Conservation (phyloP, 2,329 filamentous ascomycete genomes). For the Pseudocercospora eumusae region DNA sequence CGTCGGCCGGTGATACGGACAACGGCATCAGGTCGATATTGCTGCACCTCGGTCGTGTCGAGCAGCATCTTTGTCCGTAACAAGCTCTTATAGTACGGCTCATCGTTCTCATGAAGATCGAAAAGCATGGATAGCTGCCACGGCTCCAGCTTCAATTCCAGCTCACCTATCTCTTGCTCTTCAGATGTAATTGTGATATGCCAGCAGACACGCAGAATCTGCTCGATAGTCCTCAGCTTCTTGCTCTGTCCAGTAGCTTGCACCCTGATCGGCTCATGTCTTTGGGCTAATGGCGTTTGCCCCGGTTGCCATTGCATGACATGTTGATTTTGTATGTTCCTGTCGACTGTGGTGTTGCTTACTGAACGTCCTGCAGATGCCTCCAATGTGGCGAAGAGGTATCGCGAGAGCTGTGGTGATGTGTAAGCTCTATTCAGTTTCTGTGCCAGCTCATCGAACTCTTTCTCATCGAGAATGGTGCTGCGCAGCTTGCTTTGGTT, state of each 20-base stretch:
- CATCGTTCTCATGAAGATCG: conserved; percentile 20
- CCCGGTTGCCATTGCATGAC: conserved; percentile 31
- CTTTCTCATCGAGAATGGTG: conserved; percentile 28
- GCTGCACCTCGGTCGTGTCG: conserved; percentile 26
- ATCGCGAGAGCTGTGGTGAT: conserved; percentile 30
- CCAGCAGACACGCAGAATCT: conserved; percentile 37
- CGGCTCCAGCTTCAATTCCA: conserved; percentile 32
- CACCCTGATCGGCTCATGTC: conserved; percentile 15
- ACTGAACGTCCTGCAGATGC: not conserved
- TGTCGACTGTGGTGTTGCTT: not conserved
- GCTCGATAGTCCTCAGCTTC: conserved; percentile 26
- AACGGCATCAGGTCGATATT: conserved; percentile 29
- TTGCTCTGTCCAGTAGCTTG: conserved; percentile 17
- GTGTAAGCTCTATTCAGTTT: conserved; percentile 32
- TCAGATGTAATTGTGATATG: conserved; percentile 29
- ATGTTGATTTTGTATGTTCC: conserved; percentile 9
- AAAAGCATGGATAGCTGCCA: conserved; percentile 38
- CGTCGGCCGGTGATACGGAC: conserved; percentile 38
- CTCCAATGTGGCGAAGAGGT: conserved; percentile 19
- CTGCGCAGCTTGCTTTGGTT: conserved; percentile 26
- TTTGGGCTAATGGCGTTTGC: conserved; percentile 29
- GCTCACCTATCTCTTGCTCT: conserved; percentile 32
- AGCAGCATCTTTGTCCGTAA: conserved; percentile 30
- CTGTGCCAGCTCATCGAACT: conserved; percentile 27
- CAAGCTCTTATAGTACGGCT: conserved; percentile 25